Percentiles rank a stretch among this genome's conserved stretches.
phyloP scores from a whole-genome alignment of 331 rosid species.

The Arachis monticola region DNA sequence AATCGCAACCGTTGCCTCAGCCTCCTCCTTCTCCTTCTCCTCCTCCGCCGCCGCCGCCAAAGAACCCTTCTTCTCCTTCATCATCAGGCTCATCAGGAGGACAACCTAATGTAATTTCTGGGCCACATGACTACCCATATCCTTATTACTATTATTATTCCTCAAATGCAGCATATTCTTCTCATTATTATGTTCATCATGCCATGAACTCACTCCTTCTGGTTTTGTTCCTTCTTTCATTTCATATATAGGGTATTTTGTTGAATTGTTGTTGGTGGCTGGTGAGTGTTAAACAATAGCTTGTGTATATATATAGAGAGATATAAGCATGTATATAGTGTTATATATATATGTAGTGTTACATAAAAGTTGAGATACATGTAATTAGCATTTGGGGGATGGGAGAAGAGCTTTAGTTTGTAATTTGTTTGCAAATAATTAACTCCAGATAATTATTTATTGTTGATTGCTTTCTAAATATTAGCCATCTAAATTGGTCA shows the following conservation, averaged over 20 bases:
- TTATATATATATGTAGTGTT: too few relatives aligned
- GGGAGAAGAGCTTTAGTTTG: too few relatives aligned
- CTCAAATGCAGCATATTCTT: slow-evolving; percentile 52
- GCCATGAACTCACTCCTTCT: slow-evolving; percentile 27
- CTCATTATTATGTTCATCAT: slow-evolving; percentile 37
- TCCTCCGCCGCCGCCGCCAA: slow-evolving; percentile 56
- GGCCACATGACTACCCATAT: slow-evolving; percentile 51
- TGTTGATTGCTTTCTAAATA: too few relatives aligned
- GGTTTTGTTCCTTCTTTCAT: slow-evolving; percentile 38
- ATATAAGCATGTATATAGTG: too few relatives aligned
- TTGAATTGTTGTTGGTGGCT: neutral
- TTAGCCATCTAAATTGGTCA: too few relatives aligned
- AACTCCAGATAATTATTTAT: too few relatives aligned
- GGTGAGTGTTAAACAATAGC: slow-evolving; percentile 36
- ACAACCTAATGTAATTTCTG: slow-evolving; percentile 47
- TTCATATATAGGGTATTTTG: slow-evolving; percentile 13
- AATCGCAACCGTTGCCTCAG: slow-evolving; percentile 14
- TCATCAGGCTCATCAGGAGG: slow-evolving; percentile 50
- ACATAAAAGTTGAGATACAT: too few relatives aligned
- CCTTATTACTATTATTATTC: slow-evolving; percentile 74
- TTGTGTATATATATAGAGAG: slow-evolving; percentile 21
- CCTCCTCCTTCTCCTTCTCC: slow-evolving; percentile 50
- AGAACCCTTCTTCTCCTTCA: slow-evolving; percentile 54
- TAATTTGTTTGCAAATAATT: too few relatives aligned
- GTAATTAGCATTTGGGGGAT: too few relatives aligned